Evolutionary conservation across 2,329 filamentous ascomycete species (phyloP), one percentile per base, ranked within the genome.

Genomic region (Claviceps pazoutovae): DNA sequence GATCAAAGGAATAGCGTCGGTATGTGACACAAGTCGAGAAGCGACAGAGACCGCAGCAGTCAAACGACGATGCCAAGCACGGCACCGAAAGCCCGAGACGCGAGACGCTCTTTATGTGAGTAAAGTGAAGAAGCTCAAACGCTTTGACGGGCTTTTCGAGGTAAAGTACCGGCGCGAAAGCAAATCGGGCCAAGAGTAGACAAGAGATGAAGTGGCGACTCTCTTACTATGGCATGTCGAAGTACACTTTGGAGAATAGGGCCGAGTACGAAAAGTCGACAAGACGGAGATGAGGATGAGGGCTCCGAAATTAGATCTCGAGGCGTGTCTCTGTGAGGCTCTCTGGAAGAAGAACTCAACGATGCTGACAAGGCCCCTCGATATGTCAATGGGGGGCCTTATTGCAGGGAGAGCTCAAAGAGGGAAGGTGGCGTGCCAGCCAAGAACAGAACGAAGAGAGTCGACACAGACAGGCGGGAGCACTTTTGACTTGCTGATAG

Each of bases 261-360:
- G n/a, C 2, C 30, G 41, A 4, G 16, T 21, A 43, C 19, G 5
- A 13, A 14, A 43, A 30, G 26, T 23, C 13, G 7, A 16, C 9
- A 42, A 16, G 23, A 36, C 9, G 17, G 50, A 48, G n/a, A n/a
- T n/a, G n/a, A n/a, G n/a, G 5, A 44, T 51, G 50, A 47, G 50
- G n/a, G n/a, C 13, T 6, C 23, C 37, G 21, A 48, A 48, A 21
- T 9, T 17, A 3, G 37, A 43, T 16, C n/a, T 43, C 6, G n/a
- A 23, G 26, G 38, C 9, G 3, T 11, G 21, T n/a, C 37, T 51
- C 11, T 38, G n/a, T 16, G 43, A 9, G 37, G 45, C n/a, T n/a
- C n/a, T 5, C 16, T 11, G 7, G 23, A 11, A 0, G 46, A 14
- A 19, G 19, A 39, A 6, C 17, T 2, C 30, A 46, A 37, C 4